Base-by-base conservation (phyloP, 1,284 basidiomycete genomes). In the Sanghuangporus baumii region DNA sequence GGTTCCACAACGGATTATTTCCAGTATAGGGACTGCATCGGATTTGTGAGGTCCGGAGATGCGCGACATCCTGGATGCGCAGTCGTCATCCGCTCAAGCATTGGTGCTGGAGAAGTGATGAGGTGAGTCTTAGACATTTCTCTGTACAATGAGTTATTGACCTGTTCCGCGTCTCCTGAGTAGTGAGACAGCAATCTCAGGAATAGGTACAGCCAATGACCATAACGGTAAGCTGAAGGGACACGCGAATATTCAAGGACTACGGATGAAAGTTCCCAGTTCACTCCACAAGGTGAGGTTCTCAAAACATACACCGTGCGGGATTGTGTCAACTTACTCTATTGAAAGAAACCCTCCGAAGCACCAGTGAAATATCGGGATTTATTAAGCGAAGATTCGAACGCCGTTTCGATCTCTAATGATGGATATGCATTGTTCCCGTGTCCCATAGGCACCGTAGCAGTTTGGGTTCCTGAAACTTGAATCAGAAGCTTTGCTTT, bases 21-120 rank as follows among this genome's bases (percentile, higher is more conserved):
- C 63, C 68, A 75, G 14, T 71, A 80, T 52, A 77, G 69, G 26
- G 85, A 88, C 67, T 89, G 82, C 69, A 84, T 93, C 68, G 90
- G 88, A n/a, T 92, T 89, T 67, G 81, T 87, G 62, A 82, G 89
- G 43, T 74, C 74, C 69, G 89, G 90, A 23, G 76, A 84, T 69
- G 66, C 71, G 9, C 66, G 68, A 47, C 79, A 79, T 67, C 46
- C 71, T 16, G 87, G 84, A 18, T 91, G 89, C 65, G 87, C 76
- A 0, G 87, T 91, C 2, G 72, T 91, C 18, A 68, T 91, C n/a
- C 88, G 86, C 70, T 65, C 66, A 14, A 89, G 89, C 66, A 75
- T 79, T 36, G 70, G 72, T 76, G 78, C 66, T 67, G 74, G 69
- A 26, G 40, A 64, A 11, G 40, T n/a, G n/a, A 31, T 26, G 7